Evolutionary conservation across 257 asterid species (phyloP).

Genomic region (Fraxinus pennsylvanica): DNA sequence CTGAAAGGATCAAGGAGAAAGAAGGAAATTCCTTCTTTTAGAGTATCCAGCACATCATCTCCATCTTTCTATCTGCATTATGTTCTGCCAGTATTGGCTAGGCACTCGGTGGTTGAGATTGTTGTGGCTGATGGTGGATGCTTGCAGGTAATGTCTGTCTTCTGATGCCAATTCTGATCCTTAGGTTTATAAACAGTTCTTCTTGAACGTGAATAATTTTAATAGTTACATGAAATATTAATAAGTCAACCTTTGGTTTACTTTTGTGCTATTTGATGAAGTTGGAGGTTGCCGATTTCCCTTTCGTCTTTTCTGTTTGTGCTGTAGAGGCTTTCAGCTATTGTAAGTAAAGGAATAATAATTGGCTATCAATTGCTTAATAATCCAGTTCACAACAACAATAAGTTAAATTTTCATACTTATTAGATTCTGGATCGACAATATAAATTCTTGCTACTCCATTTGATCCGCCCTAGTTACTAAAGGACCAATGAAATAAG

Average conservation of each 20-base stretch:
- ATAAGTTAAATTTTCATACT: no score
- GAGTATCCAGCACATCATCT: slow-evolving; percentile 65
- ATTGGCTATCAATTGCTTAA: no score
- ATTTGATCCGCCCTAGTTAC: neutral
- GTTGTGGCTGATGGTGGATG: slow-evolving; percentile 93
- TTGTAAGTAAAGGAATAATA: no score
- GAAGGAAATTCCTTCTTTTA: slow-evolving; percentile 92
- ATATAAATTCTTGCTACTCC: no score
- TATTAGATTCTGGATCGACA: no score
- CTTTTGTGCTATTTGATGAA: no score
- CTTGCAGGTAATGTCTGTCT: slow-evolving; percentile 63
- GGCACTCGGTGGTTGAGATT: slow-evolving; percentile 91
- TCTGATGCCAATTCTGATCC: neutral
- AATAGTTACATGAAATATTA: neutral
- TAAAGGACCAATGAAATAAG: neutral
- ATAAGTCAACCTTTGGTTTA: neutral
- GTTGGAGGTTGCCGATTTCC: no score
- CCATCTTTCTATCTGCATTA: slow-evolving; percentile 82
- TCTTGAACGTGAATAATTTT: neutral
- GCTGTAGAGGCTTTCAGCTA: no score
- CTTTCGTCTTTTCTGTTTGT: no score
- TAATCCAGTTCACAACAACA: no score
- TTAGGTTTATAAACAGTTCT: neutral
- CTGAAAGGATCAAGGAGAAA: slow-evolving; percentile 95
- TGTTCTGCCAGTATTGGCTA: slow-evolving; percentile 79